Conservation (phyloP, 2,329 filamentous ascomycete species). For the Blumeria hordei region DNA sequence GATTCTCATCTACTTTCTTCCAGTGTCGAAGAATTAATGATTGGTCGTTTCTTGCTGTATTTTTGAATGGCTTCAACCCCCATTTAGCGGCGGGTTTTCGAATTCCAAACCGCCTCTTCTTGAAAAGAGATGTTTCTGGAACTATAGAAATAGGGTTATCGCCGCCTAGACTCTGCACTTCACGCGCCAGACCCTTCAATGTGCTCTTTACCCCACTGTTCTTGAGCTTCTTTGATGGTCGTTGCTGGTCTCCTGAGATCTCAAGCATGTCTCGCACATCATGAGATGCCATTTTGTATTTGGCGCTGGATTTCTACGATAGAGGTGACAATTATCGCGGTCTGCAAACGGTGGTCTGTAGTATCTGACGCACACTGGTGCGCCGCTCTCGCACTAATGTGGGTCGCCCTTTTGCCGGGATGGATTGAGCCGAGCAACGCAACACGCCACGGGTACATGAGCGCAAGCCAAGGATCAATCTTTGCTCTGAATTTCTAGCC, state of each 20-base stretch:
- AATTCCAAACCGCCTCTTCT: constrained; percentile 29
- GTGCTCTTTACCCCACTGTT: constrained; percentile 32
- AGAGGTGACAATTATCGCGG: not conserved
- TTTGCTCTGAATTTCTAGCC: too few relatives aligned
- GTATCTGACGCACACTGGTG: too few relatives aligned
- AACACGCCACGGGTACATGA: too few relatives aligned
- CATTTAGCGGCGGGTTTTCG: constrained; percentile 34
- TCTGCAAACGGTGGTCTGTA: not conserved
- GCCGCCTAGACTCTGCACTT: constrained; percentile 39
- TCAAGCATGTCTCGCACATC: constrained; percentile 80
- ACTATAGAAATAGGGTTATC: constrained; percentile 44
- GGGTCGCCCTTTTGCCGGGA: not conserved
- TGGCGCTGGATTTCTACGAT: not conserved
- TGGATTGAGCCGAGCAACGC: not conserved
- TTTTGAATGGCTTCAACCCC: constrained; percentile 48
- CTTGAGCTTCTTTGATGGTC: constrained; percentile 55
- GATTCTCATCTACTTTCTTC: constrained; percentile 36
- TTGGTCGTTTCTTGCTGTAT: constrained; percentile 49
- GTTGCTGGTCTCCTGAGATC: constrained; percentile 36
- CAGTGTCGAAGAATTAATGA: constrained; percentile 52
- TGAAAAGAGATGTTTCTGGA: constrained; percentile 32
- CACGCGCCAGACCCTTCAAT: constrained; percentile 37
- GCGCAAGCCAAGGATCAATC: too few relatives aligned
- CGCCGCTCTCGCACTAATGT: not conserved
- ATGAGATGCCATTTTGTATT: constrained; percentile 37